Evolutionary conservation across 345 rosid species (phyloP).

Genomic region (Turritis glabra): DNA sequence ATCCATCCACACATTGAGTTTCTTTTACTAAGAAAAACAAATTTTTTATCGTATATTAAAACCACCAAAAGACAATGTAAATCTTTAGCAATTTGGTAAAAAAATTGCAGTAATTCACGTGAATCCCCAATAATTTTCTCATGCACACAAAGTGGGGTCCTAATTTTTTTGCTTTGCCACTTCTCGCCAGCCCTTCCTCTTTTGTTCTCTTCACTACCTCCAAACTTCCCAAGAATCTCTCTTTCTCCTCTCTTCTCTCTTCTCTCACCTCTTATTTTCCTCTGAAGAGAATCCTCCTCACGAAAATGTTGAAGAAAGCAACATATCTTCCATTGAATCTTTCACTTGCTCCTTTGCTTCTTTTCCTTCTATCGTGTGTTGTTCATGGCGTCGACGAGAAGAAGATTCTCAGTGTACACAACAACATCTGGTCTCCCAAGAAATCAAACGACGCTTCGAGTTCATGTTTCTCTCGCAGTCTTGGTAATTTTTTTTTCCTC

Average conservation of each 20-base stretch:
- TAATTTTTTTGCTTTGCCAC: conserved; percentile 18
- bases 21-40: not conserved
- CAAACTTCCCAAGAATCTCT: conserved; percentile 45
- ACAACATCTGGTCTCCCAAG: conserved; percentile 28
- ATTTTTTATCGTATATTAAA: not conserved
- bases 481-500: conserved; percentile 18
- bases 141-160: conserved; percentile 43
- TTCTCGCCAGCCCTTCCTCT: conserved; percentile 37
- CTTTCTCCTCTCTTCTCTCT: conserved; percentile 7
- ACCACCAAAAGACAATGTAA: conserved; percentile 18
- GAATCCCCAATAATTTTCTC: conserved; percentile 39
- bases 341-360: conserved; percentile 23
- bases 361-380: conserved; percentile 7
- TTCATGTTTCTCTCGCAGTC: conserved; percentile 37
- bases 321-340: conserved; percentile 28
- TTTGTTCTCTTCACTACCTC: conserved; percentile 46
- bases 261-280: conserved; percentile 14
- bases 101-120: conserved; percentile 40
- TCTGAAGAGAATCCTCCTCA: conserved; percentile 23
- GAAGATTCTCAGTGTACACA: conserved; percentile 34
- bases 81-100: conserved; percentile 6
- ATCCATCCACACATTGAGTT: conserved; percentile 3
- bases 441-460: conserved; percentile 14
- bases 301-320: conserved; percentile 32
- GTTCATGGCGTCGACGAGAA: conserved; percentile 34